Percentiles rank a stretch among this genome's conserved stretches.
Conservation (phyloP, 140 eudicot species). For the Ambrosia hybrid region DNA sequence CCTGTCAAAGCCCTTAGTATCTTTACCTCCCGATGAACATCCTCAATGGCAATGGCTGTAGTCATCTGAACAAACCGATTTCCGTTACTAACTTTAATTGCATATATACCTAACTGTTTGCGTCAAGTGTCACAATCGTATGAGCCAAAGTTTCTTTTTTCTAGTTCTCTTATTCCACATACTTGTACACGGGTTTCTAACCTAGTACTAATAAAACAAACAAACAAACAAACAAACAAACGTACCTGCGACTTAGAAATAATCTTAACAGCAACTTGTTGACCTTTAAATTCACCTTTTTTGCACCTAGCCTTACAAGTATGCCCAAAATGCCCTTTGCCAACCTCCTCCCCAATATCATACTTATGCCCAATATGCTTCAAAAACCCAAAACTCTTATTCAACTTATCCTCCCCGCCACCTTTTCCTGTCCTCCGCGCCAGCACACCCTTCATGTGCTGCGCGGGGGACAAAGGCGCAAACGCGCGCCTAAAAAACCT, state of each 20-base stretch:
- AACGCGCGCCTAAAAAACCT: conserved; percentile 41
- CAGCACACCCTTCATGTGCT: conserved; percentile 51
- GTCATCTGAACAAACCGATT: conserved; percentile 42
- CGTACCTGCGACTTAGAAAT: conserved; percentile 36
- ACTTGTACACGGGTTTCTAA: too few species aligned
- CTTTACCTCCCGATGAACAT: conserved; percentile 55
- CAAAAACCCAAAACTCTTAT: conserved; percentile 39
- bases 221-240: background rate
- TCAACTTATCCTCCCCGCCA: conserved; percentile 34
- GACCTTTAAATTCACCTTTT: conserved; percentile 40
- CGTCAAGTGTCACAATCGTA: too few species aligned
- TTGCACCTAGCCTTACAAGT: conserved; percentile 29
- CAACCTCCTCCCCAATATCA: conserved; percentile 46
- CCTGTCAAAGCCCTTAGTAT: conserved; percentile 47
- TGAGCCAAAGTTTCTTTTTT: too few species aligned
- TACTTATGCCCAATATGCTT: conserved; percentile 40
- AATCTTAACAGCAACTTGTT: conserved; percentile 36
- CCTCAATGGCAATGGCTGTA: conserved; percentile 60
- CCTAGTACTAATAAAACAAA: background rate
- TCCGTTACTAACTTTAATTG: background rate
- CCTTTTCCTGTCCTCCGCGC: conserved; percentile 52
- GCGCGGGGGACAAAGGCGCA: conserved; percentile 56
- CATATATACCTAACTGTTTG: too few species aligned
- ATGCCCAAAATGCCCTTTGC: conserved; percentile 45
- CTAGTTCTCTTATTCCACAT: too few species aligned